Evolutionary conservation across 108 stramenopile genomes (phyloP).

Genomic region (Cyclotella cryptica): DNA sequence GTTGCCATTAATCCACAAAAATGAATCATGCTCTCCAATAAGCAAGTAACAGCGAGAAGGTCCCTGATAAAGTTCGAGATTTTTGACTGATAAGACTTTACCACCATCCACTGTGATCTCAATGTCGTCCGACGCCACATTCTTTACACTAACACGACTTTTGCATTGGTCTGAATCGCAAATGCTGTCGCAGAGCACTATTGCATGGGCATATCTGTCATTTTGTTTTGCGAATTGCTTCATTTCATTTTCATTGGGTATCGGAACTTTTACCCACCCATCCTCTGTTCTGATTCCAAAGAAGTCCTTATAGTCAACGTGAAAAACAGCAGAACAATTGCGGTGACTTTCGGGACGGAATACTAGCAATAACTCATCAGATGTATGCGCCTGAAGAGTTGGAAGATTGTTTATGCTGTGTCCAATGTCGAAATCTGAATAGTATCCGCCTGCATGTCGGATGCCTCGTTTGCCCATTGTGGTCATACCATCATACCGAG

Average conservation of each 20-base stretch:
- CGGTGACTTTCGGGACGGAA: constrained; percentile 7
- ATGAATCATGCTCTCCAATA: constrained; percentile 5
- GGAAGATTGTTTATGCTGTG: not conserved
- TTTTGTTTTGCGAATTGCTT: not conserved
- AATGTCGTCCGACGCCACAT: not conserved
- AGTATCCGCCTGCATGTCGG: constrained; percentile 9
- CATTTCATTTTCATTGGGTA: constrained; percentile 16
- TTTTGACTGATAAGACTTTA: not conserved
- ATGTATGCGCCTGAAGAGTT: not conserved
- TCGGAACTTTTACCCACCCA: constrained; percentile 1
- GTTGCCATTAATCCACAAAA: not conserved
- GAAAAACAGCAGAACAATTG: not conserved
- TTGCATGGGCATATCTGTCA: not conserved
- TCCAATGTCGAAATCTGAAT: constrained; percentile 11
- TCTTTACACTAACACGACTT: not conserved
- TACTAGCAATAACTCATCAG: constrained; percentile 1
- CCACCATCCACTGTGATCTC: constrained; percentile 10
- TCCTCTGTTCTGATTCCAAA: constrained; percentile 9
- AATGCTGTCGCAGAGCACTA: constrained; percentile 5
- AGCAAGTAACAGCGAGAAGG: constrained; percentile 11
- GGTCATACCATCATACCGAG: constrained; percentile 17
- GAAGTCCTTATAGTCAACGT: constrained; percentile 23
- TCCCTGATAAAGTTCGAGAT: not conserved
- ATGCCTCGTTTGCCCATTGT: constrained; percentile 4
- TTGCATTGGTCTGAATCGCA: not conserved